A percentile compares a stretch with the other conserved stretches of the same genome.
Evolutionary conservation across 176 grass and related monocot species (phyloP).

Genomic region (Chrysopogon serrulatus): DNA sequence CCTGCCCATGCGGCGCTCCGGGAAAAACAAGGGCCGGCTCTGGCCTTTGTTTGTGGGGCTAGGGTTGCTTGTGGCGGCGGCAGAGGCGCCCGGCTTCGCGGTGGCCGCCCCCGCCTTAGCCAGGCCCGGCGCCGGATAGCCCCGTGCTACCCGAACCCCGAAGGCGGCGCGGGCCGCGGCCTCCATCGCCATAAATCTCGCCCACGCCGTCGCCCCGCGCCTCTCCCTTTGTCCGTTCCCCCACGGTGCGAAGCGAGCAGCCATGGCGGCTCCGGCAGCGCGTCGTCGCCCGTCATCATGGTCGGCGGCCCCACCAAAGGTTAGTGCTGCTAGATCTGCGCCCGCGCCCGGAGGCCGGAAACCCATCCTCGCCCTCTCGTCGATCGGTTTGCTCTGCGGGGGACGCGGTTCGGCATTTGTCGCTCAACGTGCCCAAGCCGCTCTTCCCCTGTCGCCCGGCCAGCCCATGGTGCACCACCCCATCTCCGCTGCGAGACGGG

Average conservation of each 20-base stretch:
- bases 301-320: constrained; percentile 96
- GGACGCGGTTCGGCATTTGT: constrained; percentile 89
- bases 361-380: background rate
- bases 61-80: no score
- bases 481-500: no score
- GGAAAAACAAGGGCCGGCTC: no score
- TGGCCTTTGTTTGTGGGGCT: no score
- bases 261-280: constrained; percentile 71
- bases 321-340: constrained; percentile 42
- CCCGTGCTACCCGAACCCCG: no score
- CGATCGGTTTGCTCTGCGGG: constrained; percentile 21
- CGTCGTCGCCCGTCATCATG: constrained; percentile 94
- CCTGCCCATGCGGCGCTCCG: no score
- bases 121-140: no score
- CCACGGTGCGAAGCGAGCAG: background rate
- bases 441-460: constrained; percentile 88
- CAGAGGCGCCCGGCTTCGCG: no score
- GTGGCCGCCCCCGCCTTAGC: no score
- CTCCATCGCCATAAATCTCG: constrained; percentile 35
- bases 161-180: no score
- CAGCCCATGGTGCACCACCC: constrained; percentile 96
- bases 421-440: constrained; percentile 94
- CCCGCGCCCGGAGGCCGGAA: background rate
- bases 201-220: background rate
- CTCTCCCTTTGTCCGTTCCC: background rate